Conservation (phyloP, 1,139 yeast species). For the Debaryomyces fabryi region DNA sequence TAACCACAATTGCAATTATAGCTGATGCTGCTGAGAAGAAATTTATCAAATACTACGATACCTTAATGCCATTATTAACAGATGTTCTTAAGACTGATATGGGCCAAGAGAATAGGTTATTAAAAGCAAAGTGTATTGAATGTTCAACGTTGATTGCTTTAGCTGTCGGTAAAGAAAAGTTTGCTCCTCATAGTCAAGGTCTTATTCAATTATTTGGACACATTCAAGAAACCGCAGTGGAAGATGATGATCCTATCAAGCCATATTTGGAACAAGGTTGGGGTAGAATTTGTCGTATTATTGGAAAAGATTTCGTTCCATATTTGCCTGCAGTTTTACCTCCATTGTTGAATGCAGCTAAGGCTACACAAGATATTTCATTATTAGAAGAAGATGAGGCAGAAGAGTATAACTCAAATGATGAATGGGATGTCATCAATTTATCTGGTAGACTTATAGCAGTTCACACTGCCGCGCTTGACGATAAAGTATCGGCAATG, state of each 20-base stretch:
- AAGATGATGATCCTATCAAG: conserved; percentile 82
- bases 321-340: conserved; percentile 88
- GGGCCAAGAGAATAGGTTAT: conserved; percentile 75
- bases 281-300: conserved; percentile 88
- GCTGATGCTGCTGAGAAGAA: conserved; percentile 97
- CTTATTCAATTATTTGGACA: conserved; percentile 72
- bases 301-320: conserved; percentile 88
- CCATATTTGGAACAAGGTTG: conserved; percentile 92
- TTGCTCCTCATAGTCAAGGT: conserved; percentile 74
- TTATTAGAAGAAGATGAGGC: conserved; percentile 87
- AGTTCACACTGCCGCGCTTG: conserved; percentile 87
- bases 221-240: conserved; percentile 62
- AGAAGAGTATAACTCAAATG: conserved; percentile 79
- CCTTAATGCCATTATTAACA: conserved; percentile 87
- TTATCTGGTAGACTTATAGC: conserved; percentile 93
- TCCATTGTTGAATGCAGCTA: conserved; percentile 80
- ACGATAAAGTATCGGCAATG: conserved; percentile 91
- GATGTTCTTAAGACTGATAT: conserved; percentile 79
- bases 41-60: conserved; percentile 89
- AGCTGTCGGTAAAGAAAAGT: conserved; percentile 96
- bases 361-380: conserved; percentile 86
- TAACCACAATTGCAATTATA: conserved; percentile 94
- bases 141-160: conserved; percentile 92
- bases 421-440: conserved; percentile 95
- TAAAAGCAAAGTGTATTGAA: conserved; percentile 93